A percentile compares a stretch with the other conserved stretches of the same genome.
phyloP scores from a whole-genome alignment of 345 rosid species.

The Salix dunnii region DNA sequence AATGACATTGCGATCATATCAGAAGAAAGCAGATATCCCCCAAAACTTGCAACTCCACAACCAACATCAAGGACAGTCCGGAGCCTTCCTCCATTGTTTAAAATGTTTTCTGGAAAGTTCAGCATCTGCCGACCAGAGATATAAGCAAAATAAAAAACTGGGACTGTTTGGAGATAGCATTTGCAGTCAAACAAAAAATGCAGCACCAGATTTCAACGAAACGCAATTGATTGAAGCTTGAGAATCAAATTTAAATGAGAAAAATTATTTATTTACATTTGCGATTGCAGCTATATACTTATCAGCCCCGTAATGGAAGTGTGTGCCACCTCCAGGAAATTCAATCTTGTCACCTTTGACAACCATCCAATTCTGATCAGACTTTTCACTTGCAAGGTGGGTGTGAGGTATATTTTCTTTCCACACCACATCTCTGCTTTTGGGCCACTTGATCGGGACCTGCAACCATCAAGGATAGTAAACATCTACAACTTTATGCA shows the following conservation, averaged over 20 bases:
- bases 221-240: no score
- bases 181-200: no score
- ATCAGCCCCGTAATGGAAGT: conserved; percentile 93
- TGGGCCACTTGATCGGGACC: conserved; percentile 95
- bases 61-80: conserved; percentile 95
- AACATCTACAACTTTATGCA: no score
- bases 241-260: no score
- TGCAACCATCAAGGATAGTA: conserved; percentile 22
- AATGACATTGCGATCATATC: conserved; percentile 86
- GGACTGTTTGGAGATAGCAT: no score
- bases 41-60: conserved; percentile 99
- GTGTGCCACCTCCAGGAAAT: conserved; percentile 99
- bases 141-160: no score
- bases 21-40: conserved; percentile 88
- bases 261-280: conserved; percentile 40
- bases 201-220: no score
- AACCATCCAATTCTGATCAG: conserved; percentile 99
- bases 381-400: conserved; percentile 91
- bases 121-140: conserved; percentile 65
- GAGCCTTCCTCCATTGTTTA: conserved; percentile 72
- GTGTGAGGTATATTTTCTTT: conserved; percentile 94
- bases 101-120: conserved; percentile 83
- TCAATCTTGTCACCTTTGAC: conserved; percentile 89
- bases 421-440: conserved; percentile 96
- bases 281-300: conserved; percentile 85